Evolutionary conservation across 257 asterid species (phyloP).

Genomic region (Dorcoceras hygrometricum): DNA sequence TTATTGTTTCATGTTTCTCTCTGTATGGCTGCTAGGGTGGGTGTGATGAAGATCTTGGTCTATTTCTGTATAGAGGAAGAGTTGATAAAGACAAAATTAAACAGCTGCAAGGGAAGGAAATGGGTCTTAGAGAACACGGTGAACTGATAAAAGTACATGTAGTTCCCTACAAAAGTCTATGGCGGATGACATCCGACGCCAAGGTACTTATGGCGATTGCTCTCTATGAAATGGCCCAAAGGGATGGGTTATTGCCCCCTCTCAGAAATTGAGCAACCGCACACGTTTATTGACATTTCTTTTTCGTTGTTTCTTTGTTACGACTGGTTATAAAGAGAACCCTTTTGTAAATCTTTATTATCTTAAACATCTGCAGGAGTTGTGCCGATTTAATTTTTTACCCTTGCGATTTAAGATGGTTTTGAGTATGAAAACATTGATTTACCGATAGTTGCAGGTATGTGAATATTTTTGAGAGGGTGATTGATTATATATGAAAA

Average conservation of each 20-base stretch:
- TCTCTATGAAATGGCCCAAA: constrained; percentile 84
- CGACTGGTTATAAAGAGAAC: not conserved
- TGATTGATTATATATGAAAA: too few relatives aligned
- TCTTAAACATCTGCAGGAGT: not conserved
- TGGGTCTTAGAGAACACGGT: constrained; percentile 81
- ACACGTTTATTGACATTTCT: not conserved
- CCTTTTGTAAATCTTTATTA: not conserved
- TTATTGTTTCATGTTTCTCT: not conserved
- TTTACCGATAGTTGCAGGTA: too few relatives aligned
- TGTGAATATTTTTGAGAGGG: too few relatives aligned
- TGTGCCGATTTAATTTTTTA: not conserved
- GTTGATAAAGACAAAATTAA: constrained; percentile 56
- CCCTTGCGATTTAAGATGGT: too few relatives aligned
- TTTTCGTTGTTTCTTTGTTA: not conserved
- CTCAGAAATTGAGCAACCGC: constrained; percentile 20
- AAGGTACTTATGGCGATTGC: constrained; percentile 73
- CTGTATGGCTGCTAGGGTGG: constrained; percentile 55
- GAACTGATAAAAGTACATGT: constrained; percentile 76
- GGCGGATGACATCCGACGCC: constrained; percentile 90
- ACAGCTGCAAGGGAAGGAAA: constrained; percentile 73
- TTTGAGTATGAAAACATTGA: too few relatives aligned
- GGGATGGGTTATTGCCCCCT: constrained; percentile 53
- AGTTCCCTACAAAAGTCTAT: constrained; percentile 66
- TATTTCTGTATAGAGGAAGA: constrained; percentile 68
- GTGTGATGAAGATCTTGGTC: constrained; percentile 75